Conservation (phyloP, 352 stramenopile genomes). For the Phytophthora meadii region DNA sequence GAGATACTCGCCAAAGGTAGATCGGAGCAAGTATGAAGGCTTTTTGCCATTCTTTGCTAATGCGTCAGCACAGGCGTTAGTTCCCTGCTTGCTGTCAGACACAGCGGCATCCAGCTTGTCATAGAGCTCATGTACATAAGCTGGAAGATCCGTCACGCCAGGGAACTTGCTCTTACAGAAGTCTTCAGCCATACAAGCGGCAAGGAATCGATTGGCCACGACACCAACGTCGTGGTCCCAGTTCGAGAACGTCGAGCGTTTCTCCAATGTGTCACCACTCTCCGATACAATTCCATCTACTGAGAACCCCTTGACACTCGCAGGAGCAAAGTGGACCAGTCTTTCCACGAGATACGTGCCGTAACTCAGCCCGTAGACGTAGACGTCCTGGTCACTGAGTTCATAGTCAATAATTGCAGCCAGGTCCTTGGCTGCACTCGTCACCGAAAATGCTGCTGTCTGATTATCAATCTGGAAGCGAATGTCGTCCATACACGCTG, state of each 20-base stretch:
- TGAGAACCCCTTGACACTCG: slow-evolving; percentile 53
- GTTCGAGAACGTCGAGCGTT: slow-evolving; percentile 78
- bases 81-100: slow-evolving; percentile 37
- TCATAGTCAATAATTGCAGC: slow-evolving; percentile 56
- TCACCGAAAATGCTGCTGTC: slow-evolving; percentile 71
- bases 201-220: slow-evolving; percentile 63
- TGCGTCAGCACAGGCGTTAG: slow-evolving; percentile 57
- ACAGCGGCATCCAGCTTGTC: slow-evolving; percentile 56
- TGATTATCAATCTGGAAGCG: slow-evolving; percentile 80
- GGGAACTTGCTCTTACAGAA: slow-evolving; percentile 78
- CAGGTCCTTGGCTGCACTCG: slow-evolving; percentile 75
- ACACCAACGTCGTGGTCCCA: slow-evolving; percentile 80
- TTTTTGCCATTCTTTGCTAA: slow-evolving; percentile 45
- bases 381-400: slow-evolving; percentile 61
- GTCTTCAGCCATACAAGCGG: slow-evolving; percentile 56
- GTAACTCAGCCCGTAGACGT: slow-evolving; percentile 82
- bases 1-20: slow-evolving; percentile 66
- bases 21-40: slow-evolving; percentile 78
- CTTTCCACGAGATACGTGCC: slow-evolving; percentile 76
- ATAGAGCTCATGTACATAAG: slow-evolving; percentile 64
- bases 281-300: slow-evolving; percentile 80
- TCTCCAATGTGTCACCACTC: slow-evolving; percentile 51
- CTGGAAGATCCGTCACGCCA: slow-evolving; percentile 50
- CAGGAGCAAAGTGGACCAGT: slow-evolving; percentile 62
- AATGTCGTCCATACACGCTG: slow-evolving; percentile 75